These are phyloP conservation scores for Cucurbitaria berberidis DNA, from an alignment of 2,329 filamentous ascomycete genomes.

Conservation along the genomic window DNA sequence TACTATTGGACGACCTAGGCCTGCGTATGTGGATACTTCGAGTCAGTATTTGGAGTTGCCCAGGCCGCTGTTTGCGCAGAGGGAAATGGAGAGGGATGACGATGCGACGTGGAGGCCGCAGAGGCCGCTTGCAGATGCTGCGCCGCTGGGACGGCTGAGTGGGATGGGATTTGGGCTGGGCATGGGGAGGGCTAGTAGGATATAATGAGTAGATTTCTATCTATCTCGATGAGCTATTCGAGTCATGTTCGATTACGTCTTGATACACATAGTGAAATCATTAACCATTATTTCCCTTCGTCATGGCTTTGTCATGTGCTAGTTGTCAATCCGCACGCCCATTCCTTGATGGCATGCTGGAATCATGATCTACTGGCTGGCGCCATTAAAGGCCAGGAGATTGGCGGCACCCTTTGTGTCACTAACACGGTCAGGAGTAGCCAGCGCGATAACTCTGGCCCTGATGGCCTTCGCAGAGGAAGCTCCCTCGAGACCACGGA, in stretches of 20 bases:
- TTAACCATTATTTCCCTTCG: too few species aligned
- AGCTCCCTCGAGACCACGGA: constrained; percentile 60
- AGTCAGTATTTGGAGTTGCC: constrained; percentile 26
- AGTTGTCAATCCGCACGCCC: too few species aligned
- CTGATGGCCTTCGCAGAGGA: constrained; percentile 25
- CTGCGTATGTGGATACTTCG: constrained; percentile 15
- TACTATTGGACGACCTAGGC: constrained; percentile 22
- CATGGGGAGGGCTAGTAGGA: background rate
- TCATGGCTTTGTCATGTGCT: too few species aligned
- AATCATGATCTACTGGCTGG: constrained; percentile 10
- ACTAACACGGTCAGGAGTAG: constrained; percentile 25
- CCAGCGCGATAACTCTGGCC: constrained; percentile 28
- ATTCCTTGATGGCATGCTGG: too few species aligned
- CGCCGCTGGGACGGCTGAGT: constrained; percentile 33
- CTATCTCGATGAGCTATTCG: too few species aligned
- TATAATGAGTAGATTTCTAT: background rate
- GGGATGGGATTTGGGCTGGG: constrained; percentile 35
- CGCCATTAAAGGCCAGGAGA: constrained; percentile 39
- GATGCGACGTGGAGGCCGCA: constrained; percentile 16
- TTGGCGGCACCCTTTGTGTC: constrained; percentile 30
- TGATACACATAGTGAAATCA: background rate
- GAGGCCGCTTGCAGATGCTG: constrained; percentile 26
- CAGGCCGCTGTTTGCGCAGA: constrained; percentile 19
- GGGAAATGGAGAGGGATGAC: constrained; percentile 3
- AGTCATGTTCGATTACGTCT: too few species aligned